phyloP scores from a whole-genome alignment of 768 basidiomycete genomes.

The Auricularia heimuer region DNA sequence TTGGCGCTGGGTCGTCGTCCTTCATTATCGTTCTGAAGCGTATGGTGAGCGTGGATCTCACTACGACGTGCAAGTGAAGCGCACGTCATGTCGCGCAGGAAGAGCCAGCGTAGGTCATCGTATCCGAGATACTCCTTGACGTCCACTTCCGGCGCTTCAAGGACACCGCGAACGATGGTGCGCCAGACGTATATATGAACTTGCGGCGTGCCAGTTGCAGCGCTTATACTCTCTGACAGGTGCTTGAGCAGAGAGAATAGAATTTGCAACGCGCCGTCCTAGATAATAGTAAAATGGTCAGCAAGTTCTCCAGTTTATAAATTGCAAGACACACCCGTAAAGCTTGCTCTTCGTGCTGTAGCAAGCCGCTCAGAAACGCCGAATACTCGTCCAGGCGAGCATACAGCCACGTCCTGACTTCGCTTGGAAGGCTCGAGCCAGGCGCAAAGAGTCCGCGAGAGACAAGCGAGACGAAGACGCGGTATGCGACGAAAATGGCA shows the following conservation, averaged over 20 bases:
- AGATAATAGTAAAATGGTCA: not conserved
- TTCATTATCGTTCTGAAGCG: slow-evolving; percentile 12
- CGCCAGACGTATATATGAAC: slow-evolving; percentile 62
- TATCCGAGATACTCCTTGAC: slow-evolving; percentile 56
- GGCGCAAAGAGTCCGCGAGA: slow-evolving; percentile 37
- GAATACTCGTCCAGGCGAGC: slow-evolving; percentile 64
- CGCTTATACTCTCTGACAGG: slow-evolving; percentile 40
- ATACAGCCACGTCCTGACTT: slow-evolving; percentile 72
- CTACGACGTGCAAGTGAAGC: slow-evolving; percentile 30
- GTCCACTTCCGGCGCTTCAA: slow-evolving; percentile 53
- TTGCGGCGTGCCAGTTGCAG: slow-evolving; percentile 39
- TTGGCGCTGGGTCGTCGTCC: slow-evolving; percentile 20
- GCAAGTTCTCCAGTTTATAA: not conserved
- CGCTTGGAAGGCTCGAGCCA: slow-evolving; percentile 44
- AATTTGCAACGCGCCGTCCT: slow-evolving; percentile 68
- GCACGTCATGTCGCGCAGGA: slow-evolving; percentile 59
- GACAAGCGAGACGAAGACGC: slow-evolving; percentile 61
- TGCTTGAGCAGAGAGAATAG: slow-evolving; percentile 68
- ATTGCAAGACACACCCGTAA: slow-evolving; percentile 47
- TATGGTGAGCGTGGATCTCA: not conserved
- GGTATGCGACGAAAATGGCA: slow-evolving; percentile 72
- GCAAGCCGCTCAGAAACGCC: slow-evolving; percentile 53
- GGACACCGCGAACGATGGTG: slow-evolving; percentile 47
- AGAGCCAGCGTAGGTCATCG: slow-evolving; percentile 85
- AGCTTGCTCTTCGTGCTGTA: slow-evolving; percentile 68